phyloP scores from a whole-genome alignment of 2,329 filamentous ascomycete species.

The Scedosporium apiospermum region DNA sequence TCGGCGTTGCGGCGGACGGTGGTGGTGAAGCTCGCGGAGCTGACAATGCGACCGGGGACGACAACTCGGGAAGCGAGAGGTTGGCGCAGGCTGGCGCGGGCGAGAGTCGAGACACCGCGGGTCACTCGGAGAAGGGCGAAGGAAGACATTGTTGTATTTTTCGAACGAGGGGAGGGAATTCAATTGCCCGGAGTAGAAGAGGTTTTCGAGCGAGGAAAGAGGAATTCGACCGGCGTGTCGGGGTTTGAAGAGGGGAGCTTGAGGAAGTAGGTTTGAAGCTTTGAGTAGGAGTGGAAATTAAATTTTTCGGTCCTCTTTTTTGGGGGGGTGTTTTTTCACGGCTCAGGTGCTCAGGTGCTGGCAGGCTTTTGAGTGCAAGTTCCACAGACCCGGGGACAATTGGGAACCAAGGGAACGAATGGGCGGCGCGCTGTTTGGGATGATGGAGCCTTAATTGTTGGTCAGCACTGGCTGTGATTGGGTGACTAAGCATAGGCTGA shows the following conservation, averaged over 20 bases:
- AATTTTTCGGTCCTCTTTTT: constrained; percentile 1
- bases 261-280: not conserved
- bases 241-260: too few relatives aligned
- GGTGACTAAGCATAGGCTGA: constrained; percentile 12
- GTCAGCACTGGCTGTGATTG: constrained; percentile 11
- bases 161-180: not conserved
- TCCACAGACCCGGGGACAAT: not conserved
- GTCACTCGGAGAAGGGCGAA: constrained; percentile 60
- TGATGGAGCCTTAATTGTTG: not conserved
- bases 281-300: not conserved
- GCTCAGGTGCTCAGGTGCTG: not conserved
- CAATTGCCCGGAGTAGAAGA: constrained; percentile 1
- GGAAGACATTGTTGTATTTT: constrained; percentile 42
- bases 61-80: constrained; percentile 47
- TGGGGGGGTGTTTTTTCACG: not conserved
- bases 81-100: constrained; percentile 52
- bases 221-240: not conserved
- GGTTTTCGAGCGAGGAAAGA: not conserved
- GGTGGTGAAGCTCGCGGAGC: constrained; percentile 53
- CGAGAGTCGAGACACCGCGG: constrained; percentile 55
- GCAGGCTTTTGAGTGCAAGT: not conserved
- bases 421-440: not conserved
- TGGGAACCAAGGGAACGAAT: not conserved
- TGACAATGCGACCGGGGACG: constrained; percentile 39
- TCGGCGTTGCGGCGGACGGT: constrained; percentile 42